Evolutionary conservation across 805 yeast genomes (phyloP).

Genomic region (Scheffersomyces ergatensis): DNA sequence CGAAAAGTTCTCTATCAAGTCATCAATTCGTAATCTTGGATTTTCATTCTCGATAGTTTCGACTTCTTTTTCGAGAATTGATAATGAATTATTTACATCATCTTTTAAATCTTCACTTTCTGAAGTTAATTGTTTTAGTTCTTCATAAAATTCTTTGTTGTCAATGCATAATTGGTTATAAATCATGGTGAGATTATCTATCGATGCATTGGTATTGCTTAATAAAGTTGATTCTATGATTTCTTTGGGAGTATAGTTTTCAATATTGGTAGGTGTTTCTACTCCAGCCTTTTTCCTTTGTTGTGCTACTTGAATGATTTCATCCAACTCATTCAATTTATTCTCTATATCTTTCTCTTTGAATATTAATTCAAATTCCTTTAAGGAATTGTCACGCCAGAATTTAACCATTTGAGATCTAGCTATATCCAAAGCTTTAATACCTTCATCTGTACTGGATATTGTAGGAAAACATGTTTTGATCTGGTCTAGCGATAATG

Average conservation of each 20-base stretch:
- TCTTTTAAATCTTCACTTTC: constrained; percentile 18
- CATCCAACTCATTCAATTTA: constrained; percentile 48
- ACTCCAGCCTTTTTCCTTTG: constrained; percentile 16
- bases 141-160: constrained; percentile 24
- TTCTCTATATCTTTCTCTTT: constrained; percentile 43
- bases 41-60: constrained; percentile 9
- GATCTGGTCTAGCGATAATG: constrained; percentile 50
- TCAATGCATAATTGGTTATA: constrained; percentile 35
- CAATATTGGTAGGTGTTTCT: constrained; percentile 22
- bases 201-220: constrained; percentile 15
- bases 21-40: background rate
- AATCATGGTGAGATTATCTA: constrained; percentile 30
- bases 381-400: constrained; percentile 47
- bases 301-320: constrained; percentile 42
- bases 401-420: constrained; percentile 50
- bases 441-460: constrained; percentile 45
- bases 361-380: constrained; percentile 56
- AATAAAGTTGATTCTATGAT: constrained; percentile 30
- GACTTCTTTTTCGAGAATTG: constrained; percentile 17
- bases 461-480: constrained; percentile 54
- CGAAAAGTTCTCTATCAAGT: background rate
- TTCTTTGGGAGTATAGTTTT: constrained; percentile 26
- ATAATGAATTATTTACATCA: constrained; percentile 19
- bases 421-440: constrained; percentile 43
- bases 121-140: constrained; percentile 16